A percentile compares a stretch with the other conserved stretches of the same genome.
Evolutionary conservation across 169 alveolate species (phyloP).

Genomic region (Plasmodium yoelii): DNA sequence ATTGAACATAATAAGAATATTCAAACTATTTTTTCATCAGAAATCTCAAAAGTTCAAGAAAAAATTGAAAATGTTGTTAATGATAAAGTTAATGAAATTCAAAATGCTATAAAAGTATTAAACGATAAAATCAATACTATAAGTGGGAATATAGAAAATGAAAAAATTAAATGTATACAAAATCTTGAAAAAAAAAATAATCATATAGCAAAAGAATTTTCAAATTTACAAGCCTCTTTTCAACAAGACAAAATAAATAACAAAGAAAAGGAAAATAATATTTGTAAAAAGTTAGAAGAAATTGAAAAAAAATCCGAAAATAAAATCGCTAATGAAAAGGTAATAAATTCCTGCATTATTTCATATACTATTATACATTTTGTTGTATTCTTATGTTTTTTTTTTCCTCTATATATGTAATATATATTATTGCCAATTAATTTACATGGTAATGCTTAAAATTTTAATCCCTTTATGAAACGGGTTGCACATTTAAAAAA

Average conservation of each 20-base stretch:
- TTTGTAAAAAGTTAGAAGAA: conserved; percentile 63
- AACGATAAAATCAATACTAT: conserved; percentile 42
- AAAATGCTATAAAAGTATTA: conserved; percentile 50
- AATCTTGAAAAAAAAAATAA: conserved; percentile 35
- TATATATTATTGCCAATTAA: no score
- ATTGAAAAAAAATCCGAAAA: conserved; percentile 35
- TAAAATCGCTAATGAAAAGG: conserved; percentile 50
- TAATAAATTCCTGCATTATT: not conserved
- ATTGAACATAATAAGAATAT: conserved; percentile 62
- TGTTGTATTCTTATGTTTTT: no score
- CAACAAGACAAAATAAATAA: conserved; percentile 50
- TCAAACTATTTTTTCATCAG: conserved; percentile 55
- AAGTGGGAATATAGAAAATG: conserved; percentile 53
- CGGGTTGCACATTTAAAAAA: no score
- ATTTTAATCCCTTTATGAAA: no score
- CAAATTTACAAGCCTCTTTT: conserved; percentile 36
- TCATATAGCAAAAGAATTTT: conserved; percentile 54
- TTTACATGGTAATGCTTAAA: no score
- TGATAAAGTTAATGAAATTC: conserved; percentile 49
- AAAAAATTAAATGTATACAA: conserved; percentile 59
- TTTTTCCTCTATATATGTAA: no score
- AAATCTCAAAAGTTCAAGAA: conserved; percentile 61
- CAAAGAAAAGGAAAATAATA: conserved; percentile 57
- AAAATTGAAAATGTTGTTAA: conserved; percentile 60
- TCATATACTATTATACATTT: no score